These are phyloP conservation scores for Cytospora mali DNA, from an alignment of 2,329 filamentous ascomycete genomes.

Conservation along the genomic window DNA sequence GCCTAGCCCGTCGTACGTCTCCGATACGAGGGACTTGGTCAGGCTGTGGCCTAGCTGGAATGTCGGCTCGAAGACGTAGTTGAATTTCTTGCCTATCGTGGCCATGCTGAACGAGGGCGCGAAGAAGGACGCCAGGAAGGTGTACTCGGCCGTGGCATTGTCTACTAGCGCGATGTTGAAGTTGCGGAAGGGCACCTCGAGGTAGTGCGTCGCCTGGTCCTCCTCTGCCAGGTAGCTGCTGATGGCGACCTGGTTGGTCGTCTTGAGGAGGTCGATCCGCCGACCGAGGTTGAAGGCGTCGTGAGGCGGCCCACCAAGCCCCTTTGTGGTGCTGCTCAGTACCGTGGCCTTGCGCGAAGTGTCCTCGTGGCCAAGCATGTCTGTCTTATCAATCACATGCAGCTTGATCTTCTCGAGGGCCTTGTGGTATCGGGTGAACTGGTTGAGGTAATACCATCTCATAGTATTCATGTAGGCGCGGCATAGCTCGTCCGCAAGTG, in stretches of 20 bases:
- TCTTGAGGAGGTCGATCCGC: constrained; percentile 79
- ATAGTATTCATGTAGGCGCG: constrained; percentile 98
- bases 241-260: constrained; percentile 72
- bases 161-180: constrained; percentile 94
- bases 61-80: constrained; percentile 86
- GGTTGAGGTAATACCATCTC: constrained; percentile 95
- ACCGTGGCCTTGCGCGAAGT: constrained; percentile 64
- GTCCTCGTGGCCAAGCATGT: constrained; percentile 81
- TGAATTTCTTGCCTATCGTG: constrained; percentile 79
- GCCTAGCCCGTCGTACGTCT: constrained; percentile 82
- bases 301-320: constrained; percentile 61
- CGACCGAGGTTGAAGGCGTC: constrained; percentile 90
- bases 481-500: constrained; percentile 86
- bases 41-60: constrained; percentile 80
- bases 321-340: constrained; percentile 50
- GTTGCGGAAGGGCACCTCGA: constrained; percentile 89
- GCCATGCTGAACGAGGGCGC: constrained; percentile 74
- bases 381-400: constrained; percentile 79
- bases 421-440: constrained; percentile 85
- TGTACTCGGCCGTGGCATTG: constrained; percentile 93
- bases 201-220: constrained; percentile 79
- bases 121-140: constrained; percentile 90
- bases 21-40: constrained; percentile 74
- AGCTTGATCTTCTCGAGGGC: constrained; percentile 84
- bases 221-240: constrained; percentile 91